A percentile compares a stretch with the other conserved stretches of the same genome.
Evolutionary conservation across 2,329 filamentous ascomycete genomes (phyloP).

Genomic region (Tympanopsis confertula): DNA sequence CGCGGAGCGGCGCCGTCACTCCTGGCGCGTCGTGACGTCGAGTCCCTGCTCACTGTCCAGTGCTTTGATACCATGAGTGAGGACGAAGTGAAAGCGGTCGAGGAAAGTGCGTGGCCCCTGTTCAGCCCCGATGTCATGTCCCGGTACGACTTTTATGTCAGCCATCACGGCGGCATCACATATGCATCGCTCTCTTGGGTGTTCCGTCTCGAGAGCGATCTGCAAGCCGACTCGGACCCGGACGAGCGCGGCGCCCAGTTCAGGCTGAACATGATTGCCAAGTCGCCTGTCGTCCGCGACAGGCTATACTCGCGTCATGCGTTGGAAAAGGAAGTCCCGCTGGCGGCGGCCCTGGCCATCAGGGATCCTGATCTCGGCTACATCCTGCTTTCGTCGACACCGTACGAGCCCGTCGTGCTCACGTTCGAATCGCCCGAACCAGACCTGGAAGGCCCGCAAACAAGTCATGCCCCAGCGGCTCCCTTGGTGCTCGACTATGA

Average conservation of each 20-base stretch:
- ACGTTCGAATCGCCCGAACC: conserved; percentile 46
- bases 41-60: conserved; percentile 46
- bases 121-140: conserved; percentile 51
- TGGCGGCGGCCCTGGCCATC: conserved; percentile 41
- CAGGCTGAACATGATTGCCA: conserved; percentile 45
- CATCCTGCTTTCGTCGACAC: conserved; percentile 47
- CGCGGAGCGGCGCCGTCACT: conserved; percentile 34
- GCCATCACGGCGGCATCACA: conserved; percentile 46
- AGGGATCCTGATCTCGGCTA: conserved; percentile 53
- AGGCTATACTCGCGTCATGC: conserved; percentile 41
- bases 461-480: conserved; percentile 28
- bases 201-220: conserved; percentile 49
- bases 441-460: conserved; percentile 30
- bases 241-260: conserved; percentile 52
- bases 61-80: conserved; percentile 46
- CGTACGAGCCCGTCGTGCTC: conserved; percentile 44
- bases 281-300: conserved; percentile 43
- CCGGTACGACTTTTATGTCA: conserved; percentile 52
- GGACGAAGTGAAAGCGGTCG: conserved; percentile 41
- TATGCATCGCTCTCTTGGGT: conserved; percentile 53
- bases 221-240: conserved; percentile 41
- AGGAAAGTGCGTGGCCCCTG: conserved; percentile 46
- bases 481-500: conserved; percentile 28
- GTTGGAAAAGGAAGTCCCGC: conserved; percentile 28
- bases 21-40: conserved; percentile 22